Conservation (phyloP, 352 stramenopile species). For the Phytophthora ramorum region DNA sequence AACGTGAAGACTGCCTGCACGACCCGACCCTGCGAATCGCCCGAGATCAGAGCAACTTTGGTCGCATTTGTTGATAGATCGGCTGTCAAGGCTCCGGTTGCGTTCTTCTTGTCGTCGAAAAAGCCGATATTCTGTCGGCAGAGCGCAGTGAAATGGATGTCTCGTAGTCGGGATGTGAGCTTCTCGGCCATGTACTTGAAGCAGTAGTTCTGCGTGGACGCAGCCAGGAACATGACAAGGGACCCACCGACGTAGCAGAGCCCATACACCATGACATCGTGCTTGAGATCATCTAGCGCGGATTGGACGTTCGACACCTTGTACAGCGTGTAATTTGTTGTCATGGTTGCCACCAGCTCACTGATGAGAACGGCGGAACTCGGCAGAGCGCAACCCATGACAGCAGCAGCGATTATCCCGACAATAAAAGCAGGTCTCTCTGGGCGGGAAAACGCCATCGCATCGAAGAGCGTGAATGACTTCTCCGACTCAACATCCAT, state of each 20-base stretch:
- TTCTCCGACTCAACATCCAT: not conserved
- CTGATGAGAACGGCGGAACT: conserved; percentile 30
- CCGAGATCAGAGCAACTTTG: conserved; percentile 51
- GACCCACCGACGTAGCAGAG: conserved; percentile 40
- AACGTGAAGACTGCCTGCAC: conserved; percentile 60
- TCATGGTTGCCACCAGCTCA: conserved; percentile 28
- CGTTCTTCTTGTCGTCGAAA: conserved; percentile 73
- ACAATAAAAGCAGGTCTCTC: conserved; percentile 41
- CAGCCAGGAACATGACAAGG: conserved; percentile 34
- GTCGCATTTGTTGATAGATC: conserved; percentile 62
- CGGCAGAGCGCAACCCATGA: conserved; percentile 41
- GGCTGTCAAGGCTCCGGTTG: conserved; percentile 52
- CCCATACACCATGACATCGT: conserved; percentile 33
- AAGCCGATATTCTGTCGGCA: conserved; percentile 61
- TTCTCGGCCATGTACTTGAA: conserved; percentile 65
- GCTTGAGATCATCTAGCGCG: conserved; percentile 31
- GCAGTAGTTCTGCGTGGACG: conserved; percentile 44
- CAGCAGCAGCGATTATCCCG: conserved; percentile 31
- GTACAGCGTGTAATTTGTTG: conserved; percentile 17
- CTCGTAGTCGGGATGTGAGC: conserved; percentile 51
- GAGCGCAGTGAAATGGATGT: conserved; percentile 54
- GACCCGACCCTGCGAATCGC: conserved; percentile 55
- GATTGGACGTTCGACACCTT: not conserved
- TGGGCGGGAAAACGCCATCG: conserved; percentile 19
- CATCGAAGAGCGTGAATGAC: conserved; percentile 33